Evolutionary conservation across 2,329 filamentous ascomycete genomes (phyloP), one percentile per base, ranked within the genome.

Genomic region (Phialophora verrucosa): DNA sequence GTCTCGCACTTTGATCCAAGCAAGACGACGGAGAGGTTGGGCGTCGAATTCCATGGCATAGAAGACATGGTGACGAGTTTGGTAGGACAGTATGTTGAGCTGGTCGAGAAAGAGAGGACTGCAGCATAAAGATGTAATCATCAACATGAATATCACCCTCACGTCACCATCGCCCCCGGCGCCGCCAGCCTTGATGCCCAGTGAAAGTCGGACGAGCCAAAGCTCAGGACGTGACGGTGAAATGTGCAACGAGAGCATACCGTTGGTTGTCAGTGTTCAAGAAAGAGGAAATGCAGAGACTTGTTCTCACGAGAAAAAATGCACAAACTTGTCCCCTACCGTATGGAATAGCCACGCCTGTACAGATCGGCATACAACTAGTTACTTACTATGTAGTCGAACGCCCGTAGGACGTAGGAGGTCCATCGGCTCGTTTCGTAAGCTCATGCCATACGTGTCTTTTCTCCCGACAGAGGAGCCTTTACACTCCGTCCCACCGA

Each of bases 21-120:
- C 53, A 55, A 55, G 53, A 55, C 53, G 27, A 55, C 53, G 29
- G 29, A 35, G 53, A 55, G 29, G 29, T 35, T 55, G 29, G 29
- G 53, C 25, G 53, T 55, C 11, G 8, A 55, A 25, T 55, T 55
- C 17, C 53, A 35, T 7, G 53, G 53, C 12, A 55, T 55, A 14
- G 53, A 55, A 25, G 53, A 55, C 17, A 55, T 55, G 53, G 53
- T 55, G 53, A 31, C 35, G 27, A 55, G 53, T 10, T 4, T 55
- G 25, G 53, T 55, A 10, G 53, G 53, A 14, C 53, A 55, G 29
- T 55, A 55, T 55, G 29, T 55, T 23, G 53, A 35, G 29, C 12
- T 55, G 29, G 53, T 35, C n/a, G 23, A 44, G 70, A 74, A 55
- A 20, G 53, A 55, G 53, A 55, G 27, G 38, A 25, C 49, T n/a